Evolutionary conservation across 1,284 basidiomycete genomes (phyloP).

Genomic region (Malassezia slooffiae): DNA sequence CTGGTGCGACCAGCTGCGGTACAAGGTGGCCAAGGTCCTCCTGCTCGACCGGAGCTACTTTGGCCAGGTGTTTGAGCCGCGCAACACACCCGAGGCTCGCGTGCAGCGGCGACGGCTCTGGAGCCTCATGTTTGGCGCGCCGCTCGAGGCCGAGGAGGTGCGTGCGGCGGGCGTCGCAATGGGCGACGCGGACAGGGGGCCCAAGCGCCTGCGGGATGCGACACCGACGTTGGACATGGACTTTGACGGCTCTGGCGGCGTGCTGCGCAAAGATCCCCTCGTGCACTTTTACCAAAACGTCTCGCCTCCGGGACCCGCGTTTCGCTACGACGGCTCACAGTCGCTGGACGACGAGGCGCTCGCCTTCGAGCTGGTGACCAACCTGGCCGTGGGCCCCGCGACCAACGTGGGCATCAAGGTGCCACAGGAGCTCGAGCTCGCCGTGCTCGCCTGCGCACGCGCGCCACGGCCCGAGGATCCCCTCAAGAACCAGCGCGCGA

Average conservation of each 20-base stretch:
- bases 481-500: not conserved
- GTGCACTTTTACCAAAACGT: not conserved
- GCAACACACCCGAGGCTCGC: constrained; percentile 12
- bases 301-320: constrained; percentile 6
- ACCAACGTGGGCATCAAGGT: constrained; percentile 16
- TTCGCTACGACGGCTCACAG: not conserved
- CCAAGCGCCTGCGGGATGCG: not conserved
- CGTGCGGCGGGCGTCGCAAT: not conserved
- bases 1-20: constrained; percentile 95
- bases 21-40: constrained; percentile 58
- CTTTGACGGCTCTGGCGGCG: too few relatives aligned
- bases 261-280: too few relatives aligned
- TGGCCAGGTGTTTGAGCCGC: constrained; percentile 17
- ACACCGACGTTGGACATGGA: not conserved
- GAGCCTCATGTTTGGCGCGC: constrained; percentile 20
- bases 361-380: constrained; percentile 34
- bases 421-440: constrained; percentile 21
- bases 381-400: constrained; percentile 26
- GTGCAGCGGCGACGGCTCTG: constrained; percentile 26
- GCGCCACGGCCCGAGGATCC: not conserved
- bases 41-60: constrained; percentile 26
- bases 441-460: constrained; percentile 18
- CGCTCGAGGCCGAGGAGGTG: constrained; percentile 10
- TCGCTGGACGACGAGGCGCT: constrained; percentile 11
- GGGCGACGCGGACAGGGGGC: too few relatives aligned